Base-by-base conservation (phyloP, 352 stramenopile species). In the Phytophthora tubulina region DNA sequence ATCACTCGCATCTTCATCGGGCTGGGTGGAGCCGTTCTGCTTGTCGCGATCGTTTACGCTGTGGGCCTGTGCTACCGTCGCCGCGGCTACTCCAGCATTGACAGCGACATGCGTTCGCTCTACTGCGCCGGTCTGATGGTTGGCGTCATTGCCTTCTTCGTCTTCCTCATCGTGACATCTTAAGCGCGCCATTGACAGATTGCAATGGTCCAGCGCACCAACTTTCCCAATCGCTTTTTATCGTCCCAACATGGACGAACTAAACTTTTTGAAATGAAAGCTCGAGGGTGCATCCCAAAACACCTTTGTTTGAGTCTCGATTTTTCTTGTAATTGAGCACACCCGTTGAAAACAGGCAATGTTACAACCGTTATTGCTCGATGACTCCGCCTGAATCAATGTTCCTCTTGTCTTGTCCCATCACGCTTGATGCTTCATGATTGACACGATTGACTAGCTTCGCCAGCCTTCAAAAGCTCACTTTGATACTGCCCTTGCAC, bases 121-220 rank as follows among this genome's bases (percentile, higher is more conserved):
- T 91, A 85, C 71, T 94, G 86, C 63, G 82, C 76, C 2, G 83
- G 58, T 11, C 62, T 92, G 57, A 79, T 89, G 69, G 60, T 90
- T 39, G 70, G 89, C 14, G 66, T 91, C n/a, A 70, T 86, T 38
- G 80, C 50, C 45, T 90, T 92, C 61, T 94, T 94, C 63, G 72
- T 94, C 56, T 90, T 89, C 64, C 75, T 94, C 35, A 74, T 91
- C 36, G 67, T 81, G 46, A 82, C 76, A 31, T 79, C 82, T 41
- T 92, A 84, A 67, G 38, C 57, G 56, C 39, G 17, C 13, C 32
- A 21, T 60, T 55, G 49, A 13, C 17, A 38, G 46, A 42, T 54
- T 53, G 14, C 41, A 27, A 44, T 33, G 56, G 14, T 44, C 17
- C 63, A 59, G 27, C 42, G 49, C 49, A 11, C 31, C 50, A 53